A percentile compares a stretch with the other conserved stretches of the same genome.
These are phyloP conservation scores for Cladochytrium tenue DNA, from an alignment of 371 early-diverging fungal genomes.

Conservation along the genomic window DNA sequence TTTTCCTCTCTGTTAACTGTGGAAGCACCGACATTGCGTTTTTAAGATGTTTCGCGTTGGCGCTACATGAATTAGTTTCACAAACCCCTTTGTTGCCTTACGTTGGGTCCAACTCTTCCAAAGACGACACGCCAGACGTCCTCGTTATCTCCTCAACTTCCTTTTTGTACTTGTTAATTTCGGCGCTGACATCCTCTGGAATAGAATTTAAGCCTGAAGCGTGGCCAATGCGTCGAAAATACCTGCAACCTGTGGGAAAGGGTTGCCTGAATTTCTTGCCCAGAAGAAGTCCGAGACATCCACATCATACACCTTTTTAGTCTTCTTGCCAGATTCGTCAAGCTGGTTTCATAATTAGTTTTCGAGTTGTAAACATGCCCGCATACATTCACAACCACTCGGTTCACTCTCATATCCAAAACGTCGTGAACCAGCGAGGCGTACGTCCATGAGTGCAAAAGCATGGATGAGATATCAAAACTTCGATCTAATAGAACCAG, in stretches of 20 bases:
- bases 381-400: conserved; percentile 55
- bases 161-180: conserved; percentile 86
- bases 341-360: conserved; percentile 38
- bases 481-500: conserved; percentile 93
- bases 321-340: conserved; percentile 68
- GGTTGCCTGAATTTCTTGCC: conserved; percentile 86
- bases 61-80: conserved; percentile 57
- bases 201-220: not conserved
- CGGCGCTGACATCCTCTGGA: conserved; percentile 83
- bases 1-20: conserved; percentile 93
- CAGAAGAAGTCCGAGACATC: conserved; percentile 91
- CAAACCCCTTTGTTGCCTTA: no score
- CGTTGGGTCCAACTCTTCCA: conserved; percentile 83
- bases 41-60: conserved; percentile 83
- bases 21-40: conserved; percentile 91
- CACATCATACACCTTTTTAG: conserved; percentile 83
- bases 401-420: conserved; percentile 88
- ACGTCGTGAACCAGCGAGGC: conserved; percentile 96
- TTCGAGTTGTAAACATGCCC: not conserved
- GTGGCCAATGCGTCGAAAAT: not conserved
- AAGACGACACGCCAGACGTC: conserved; percentile 76
- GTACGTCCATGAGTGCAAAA: conserved; percentile 98
- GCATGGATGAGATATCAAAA: conserved; percentile 91
- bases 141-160: conserved; percentile 91
- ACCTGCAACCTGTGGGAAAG: conserved; percentile 97